Evolutionary conservation across 768 basidiomycete genomes (phyloP), one percentile per base, ranked within the genome.

Genomic region (Suillus americanus): DNA sequence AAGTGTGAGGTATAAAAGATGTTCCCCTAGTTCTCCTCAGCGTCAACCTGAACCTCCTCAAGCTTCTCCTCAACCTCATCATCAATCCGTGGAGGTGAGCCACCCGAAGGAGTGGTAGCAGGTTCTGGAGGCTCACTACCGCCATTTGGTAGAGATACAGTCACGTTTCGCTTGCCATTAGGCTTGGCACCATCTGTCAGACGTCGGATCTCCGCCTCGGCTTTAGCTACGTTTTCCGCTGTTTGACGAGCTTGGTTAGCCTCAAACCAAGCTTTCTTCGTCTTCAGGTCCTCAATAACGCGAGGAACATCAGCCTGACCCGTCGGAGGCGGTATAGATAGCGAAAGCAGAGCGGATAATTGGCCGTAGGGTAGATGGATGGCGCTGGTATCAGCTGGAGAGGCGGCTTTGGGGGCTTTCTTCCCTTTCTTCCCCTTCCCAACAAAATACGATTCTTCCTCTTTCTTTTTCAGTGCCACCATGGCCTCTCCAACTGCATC

Each of bases 241-340:
- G 93, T 94, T 67, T 85, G 86, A 28, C 86, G 87, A 33, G 85
- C 86, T 77, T 96, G 95, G 79, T 99, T 99, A 38, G 92, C 96
- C 75, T 91, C 88, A 72, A 88, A 97, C 95, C 95, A 99, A 28
- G 89, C 83, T 80, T 95, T 95, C 85, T 99, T 99, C 60, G 87
- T 92, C 77, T 91, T 91, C 64, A 99, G 83, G 74, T 97, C 93
- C 72, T 93, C 91, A 63, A 99, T 82, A 55, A 94, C 86, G 61
- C 94, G 91, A 62, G 89, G 84, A 40, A 95, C 84, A 67, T 99
- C 96, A 6, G 83, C 79, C 48, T 83, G 76, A 13, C 89, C 89
- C 20, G 86, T 82, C 0, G 97, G 97, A 30, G 95, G 92, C 30
- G 95, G 89, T 71, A 99, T 99, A 40, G 94, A 94, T 48, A 99